These are phyloP conservation scores for Melanomma pulvis-pyrius DNA, from an alignment of 495 filamentous ascomycete genomes.

Conservation along the genomic window DNA sequence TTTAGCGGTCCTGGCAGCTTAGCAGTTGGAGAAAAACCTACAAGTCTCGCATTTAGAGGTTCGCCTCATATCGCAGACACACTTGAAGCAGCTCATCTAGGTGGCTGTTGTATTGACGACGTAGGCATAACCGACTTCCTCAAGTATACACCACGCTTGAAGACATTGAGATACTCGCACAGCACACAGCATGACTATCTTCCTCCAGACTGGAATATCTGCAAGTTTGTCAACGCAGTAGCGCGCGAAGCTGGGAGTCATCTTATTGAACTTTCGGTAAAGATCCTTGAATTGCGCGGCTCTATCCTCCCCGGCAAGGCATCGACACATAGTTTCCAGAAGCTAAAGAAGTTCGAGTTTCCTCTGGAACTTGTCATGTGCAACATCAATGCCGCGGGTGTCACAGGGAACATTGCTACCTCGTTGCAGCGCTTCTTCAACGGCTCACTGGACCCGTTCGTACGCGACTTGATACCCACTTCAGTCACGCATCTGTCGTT, in stretches of 20 bases:
- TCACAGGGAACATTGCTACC: conserved; percentile 23
- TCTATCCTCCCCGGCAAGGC: conserved; percentile 42
- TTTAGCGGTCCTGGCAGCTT: conserved; percentile 40
- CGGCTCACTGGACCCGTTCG: conserved; percentile 33
- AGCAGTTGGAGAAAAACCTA: conserved; percentile 28
- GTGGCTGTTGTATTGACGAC: conserved; percentile 42
- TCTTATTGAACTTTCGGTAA: conserved; percentile 44
- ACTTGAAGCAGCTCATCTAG: conserved; percentile 39
- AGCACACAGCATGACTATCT: conserved; percentile 28
- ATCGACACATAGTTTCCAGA: conserved; percentile 44
- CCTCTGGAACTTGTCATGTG: conserved; percentile 46
- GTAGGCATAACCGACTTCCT: conserved; percentile 46
- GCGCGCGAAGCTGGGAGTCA: conserved; percentile 43
- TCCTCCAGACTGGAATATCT: conserved; percentile 45
- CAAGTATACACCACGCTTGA: conserved; percentile 43
- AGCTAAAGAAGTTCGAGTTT: conserved; percentile 43
- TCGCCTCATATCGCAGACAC: conserved; percentile 35
- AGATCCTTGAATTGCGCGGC: conserved; percentile 38
- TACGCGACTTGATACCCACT: conserved; percentile 39
- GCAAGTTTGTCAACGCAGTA: conserved; percentile 45
- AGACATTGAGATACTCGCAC: conserved; percentile 44
- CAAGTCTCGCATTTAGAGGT: conserved; percentile 31
- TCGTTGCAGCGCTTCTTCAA: conserved; percentile 23
- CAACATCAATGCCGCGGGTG: conserved; percentile 37
- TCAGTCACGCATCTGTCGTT: conserved; percentile 41